phyloP scores from a whole-genome alignment of 768 basidiomycete genomes.

The Boletus subparvulus region DNA sequence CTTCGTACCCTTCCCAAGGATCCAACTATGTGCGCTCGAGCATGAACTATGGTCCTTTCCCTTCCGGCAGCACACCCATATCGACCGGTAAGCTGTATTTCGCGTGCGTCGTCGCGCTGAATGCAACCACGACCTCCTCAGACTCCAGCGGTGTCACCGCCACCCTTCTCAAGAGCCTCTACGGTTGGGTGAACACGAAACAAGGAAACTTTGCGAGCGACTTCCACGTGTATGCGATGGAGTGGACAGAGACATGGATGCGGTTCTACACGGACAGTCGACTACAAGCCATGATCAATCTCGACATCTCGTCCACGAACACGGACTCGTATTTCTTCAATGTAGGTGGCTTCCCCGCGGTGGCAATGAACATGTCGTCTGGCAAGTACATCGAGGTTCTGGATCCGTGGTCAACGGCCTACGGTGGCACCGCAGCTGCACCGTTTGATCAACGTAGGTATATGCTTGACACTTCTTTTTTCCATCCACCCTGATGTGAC shows the following conservation, averaged over 20 bases:
- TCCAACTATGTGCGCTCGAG: slow-evolving; percentile 52
- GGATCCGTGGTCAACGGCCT: slow-evolving; percentile 50
- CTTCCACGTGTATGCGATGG: slow-evolving; percentile 56
- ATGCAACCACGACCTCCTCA: background rate
- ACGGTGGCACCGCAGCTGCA: slow-evolving; percentile 45
- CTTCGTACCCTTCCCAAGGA: slow-evolving; percentile 43
- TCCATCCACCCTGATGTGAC: slow-evolving; percentile 4
- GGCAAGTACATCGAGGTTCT: slow-evolving; percentile 39
- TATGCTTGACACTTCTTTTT: background rate
- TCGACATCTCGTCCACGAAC: slow-evolving; percentile 43
- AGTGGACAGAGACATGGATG: slow-evolving; percentile 60
- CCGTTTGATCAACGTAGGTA: slow-evolving; percentile 39
- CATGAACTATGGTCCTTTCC: slow-evolving; percentile 67
- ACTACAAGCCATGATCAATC: slow-evolving; percentile 50
- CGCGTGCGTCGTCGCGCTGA: background rate
- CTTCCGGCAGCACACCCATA: slow-evolving; percentile 33
- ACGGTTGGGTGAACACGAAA: slow-evolving; percentile 38
- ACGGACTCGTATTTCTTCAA: slow-evolving; percentile 52
- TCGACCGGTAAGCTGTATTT: slow-evolving; percentile 19
- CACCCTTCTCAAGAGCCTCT: slow-evolving; percentile 36
- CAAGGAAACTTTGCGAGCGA: slow-evolving; percentile 45
- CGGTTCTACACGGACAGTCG: slow-evolving; percentile 54
- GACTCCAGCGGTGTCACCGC: slow-evolving; percentile 8
- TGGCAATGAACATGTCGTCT: slow-evolving; percentile 43
- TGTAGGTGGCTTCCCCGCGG: slow-evolving; percentile 50